Conservation (phyloP, 2,329 filamentous ascomycete species). For the Lachnellula cervina region DNA sequence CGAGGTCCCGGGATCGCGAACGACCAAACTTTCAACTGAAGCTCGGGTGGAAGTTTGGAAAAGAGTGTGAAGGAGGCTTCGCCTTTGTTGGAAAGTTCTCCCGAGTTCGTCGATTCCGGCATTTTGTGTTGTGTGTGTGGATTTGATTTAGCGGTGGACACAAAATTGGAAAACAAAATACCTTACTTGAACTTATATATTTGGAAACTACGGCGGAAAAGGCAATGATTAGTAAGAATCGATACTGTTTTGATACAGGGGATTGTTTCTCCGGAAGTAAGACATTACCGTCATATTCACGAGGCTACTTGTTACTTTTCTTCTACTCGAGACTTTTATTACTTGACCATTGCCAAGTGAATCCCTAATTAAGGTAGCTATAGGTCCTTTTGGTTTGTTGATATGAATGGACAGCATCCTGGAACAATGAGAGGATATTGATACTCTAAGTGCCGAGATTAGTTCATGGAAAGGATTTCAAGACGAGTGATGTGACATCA, state of each 20-base stretch:
- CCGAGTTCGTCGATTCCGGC: background rate
- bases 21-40: background rate
- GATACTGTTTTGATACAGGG: no score
- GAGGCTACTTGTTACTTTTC: no score
- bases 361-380: no score
- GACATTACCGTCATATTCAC: no score
- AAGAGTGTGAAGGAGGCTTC: background rate
- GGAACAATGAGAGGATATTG: conserved; percentile 88
- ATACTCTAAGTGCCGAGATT: conserved; percentile 80
- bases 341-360: no score
- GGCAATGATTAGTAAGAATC: no score
- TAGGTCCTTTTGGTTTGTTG: no score
- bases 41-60: background rate
- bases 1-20: background rate
- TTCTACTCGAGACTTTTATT: no score
- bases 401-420: conserved; percentile 66
- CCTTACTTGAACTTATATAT: no score
- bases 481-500: conserved; percentile 49
- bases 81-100: background rate
- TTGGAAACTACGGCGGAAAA: no score
- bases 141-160: background rate
- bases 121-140: background rate
- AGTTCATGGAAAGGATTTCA: conserved; percentile 82
- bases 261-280: no score
- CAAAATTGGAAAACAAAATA: no score